Evolutionary conservation across 768 basidiomycete species (phyloP), one percentile per base, ranked within the genome.

Genomic region (Scleroderma bovista): DNA sequence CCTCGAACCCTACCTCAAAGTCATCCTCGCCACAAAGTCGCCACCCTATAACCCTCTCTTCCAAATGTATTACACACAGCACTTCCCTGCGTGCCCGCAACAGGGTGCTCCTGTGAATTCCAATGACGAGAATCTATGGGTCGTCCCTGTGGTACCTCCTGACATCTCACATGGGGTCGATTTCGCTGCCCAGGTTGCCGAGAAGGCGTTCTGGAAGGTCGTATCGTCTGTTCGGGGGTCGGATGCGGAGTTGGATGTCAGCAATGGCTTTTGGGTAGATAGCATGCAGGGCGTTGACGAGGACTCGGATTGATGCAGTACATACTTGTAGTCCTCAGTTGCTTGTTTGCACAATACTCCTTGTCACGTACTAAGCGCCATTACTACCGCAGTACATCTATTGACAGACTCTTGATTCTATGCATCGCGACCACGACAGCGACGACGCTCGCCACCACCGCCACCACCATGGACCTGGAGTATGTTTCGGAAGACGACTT

Each of bases 1-100:
- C 79, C 15, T 69, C 83, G 7, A 64, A 58, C 45, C 86, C 6
- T 90, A 88, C 60, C 69, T 88, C 12, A 60, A 75, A 37, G 73
- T 72, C 2, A 60, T 76, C 1, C 66, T 84, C 16, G 58, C 56
- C 16, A 54, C 64, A 32, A 56, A 57, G 37, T 24, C 29, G 24
- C 36, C 51, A n/a, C 39, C 50, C 16, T 6, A 43, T 40, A n/a
- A 58, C 46, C 72, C 78, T 6, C 63, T 80, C 0, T 83, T 84
- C 60, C 73, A 76, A 3, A 50, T 76, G 9, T 82, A 79, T 60
- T 86, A 83, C 61, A 64, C 75, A 40, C 77, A 86, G 53, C 67
- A 71, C 34, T 56, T 69, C 4, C 37, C 56, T 1, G 12, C 57
- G 11, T 29, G 8, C 10, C 8, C 29, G 20, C 19, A n/a, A 16